These are phyloP conservation scores for Hansenula anomala DNA, from an alignment of 1,139 yeast species.

Conservation along the genomic window DNA sequence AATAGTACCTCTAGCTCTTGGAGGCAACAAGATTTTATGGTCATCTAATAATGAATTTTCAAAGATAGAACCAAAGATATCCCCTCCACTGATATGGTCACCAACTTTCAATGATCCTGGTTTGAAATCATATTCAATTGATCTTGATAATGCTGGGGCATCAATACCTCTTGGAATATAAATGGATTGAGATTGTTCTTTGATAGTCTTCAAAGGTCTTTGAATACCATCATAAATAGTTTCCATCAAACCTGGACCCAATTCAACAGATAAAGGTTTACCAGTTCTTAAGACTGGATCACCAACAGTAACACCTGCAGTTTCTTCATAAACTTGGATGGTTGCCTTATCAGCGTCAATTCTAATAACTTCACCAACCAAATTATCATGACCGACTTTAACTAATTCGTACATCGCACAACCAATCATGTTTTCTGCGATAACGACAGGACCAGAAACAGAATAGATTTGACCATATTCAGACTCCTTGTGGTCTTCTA, in stretches of 20 bases:
- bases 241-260: slow-evolving; percentile 99
- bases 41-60: slow-evolving; percentile 90
- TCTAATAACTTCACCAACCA: slow-evolving; percentile 98
- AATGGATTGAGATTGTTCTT: slow-evolving; percentile 80
- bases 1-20: slow-evolving; percentile 97
- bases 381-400: slow-evolving; percentile 92
- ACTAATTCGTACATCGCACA: slow-evolving; percentile 99
- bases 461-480: slow-evolving; percentile 88
- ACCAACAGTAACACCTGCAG: slow-evolving; percentile 98
- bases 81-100: slow-evolving; percentile 98
- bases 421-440: slow-evolving; percentile 98
- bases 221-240: slow-evolving; percentile 99
- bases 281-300: slow-evolving; percentile 98
- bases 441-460: slow-evolving; percentile 95
- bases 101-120: slow-evolving; percentile 83
- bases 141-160: slow-evolving; percentile 88
- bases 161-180: slow-evolving; percentile 98
- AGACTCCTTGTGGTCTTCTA: slow-evolving; percentile 71
- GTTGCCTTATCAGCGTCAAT: slow-evolving; percentile 96
- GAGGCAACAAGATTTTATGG: slow-evolving; percentile 93
- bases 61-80: slow-evolving; percentile 87
- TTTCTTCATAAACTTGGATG: slow-evolving; percentile 97
- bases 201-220: slow-evolving; percentile 93
- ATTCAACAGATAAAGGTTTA: slow-evolving; percentile 93
- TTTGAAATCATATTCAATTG: slow-evolving; percentile 75